A percentile compares a stretch with the other conserved stretches of the same genome.
These are phyloP conservation scores for Ilyonectria robusta DNA, from an alignment of 2,329 filamentous ascomycete species.

Conservation along the genomic window DNA sequence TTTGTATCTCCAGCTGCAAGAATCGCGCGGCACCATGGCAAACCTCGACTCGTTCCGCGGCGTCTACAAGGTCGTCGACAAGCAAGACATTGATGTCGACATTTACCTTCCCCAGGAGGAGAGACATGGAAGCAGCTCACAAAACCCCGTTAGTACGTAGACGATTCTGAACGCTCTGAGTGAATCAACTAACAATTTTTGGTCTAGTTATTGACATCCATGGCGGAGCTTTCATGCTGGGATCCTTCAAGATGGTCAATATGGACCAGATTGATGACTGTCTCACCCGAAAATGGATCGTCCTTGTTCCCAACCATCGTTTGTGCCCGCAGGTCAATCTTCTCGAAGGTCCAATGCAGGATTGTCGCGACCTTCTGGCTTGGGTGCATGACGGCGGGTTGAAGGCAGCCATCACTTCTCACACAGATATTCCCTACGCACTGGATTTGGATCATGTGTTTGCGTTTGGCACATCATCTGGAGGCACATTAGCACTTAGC, in stretches of 20 bases:
- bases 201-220: constrained; percentile 22
- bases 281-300: constrained; percentile 18
- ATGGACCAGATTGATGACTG: constrained; percentile 27
- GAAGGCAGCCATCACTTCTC: constrained; percentile 36
- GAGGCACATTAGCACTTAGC: constrained; percentile 53
- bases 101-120: constrained; percentile 43
- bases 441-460: constrained; percentile 51
- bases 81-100: constrained; percentile 49
- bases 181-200: not conserved
- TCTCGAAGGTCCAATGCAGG: constrained; percentile 50
- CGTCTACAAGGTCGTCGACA: constrained; percentile 49
- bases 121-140: not conserved
- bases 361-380: constrained; percentile 52
- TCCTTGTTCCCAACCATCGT: constrained; percentile 26
- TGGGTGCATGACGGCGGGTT: constrained; percentile 53
- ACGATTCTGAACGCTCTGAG: not conserved
- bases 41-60: constrained; percentile 33
- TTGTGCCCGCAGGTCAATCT: constrained; percentile 54
- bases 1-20: not conserved
- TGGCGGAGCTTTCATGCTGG: constrained; percentile 27
- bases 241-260: constrained; percentile 26
- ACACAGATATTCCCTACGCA: constrained; percentile 19
- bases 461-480: constrained; percentile 55
- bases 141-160: constrained; percentile 23
- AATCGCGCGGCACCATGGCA: constrained; percentile 28